Evolutionary conservation across 768 basidiomycete genomes (phyloP).

Genomic region (Leccinum barrowsii): DNA sequence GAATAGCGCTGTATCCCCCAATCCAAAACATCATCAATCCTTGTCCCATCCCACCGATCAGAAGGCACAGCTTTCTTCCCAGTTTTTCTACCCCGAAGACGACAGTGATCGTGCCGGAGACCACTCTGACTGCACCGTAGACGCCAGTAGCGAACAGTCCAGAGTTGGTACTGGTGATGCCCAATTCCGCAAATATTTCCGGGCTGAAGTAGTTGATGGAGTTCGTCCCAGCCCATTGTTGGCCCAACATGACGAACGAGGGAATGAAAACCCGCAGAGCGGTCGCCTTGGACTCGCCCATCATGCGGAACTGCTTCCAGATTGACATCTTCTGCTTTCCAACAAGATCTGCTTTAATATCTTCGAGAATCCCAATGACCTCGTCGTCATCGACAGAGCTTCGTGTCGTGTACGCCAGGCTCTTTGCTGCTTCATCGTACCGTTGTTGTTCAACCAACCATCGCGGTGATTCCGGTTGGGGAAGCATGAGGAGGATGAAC

Average conservation of each 20-base stretch:
- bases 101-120: constrained; percentile 39
- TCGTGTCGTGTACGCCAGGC: constrained; percentile 36
- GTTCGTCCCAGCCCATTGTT: constrained; percentile 52
- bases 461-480: constrained; percentile 55
- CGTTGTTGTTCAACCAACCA: constrained; percentile 50
- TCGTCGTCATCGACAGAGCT: constrained; percentile 31
- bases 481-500: constrained; percentile 43
- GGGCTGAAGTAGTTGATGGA: constrained; percentile 56
- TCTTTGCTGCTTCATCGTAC: constrained; percentile 38
- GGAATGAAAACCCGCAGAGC: constrained; percentile 44
- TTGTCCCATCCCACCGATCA: constrained; percentile 49
- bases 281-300: constrained; percentile 42
- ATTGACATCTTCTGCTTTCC: constrained; percentile 38
- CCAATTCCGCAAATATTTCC: constrained; percentile 45
- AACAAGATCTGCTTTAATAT: constrained; percentile 46
- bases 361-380: constrained; percentile 38
- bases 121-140: constrained; percentile 38
- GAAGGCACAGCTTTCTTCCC: constrained; percentile 47
- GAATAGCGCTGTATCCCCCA: constrained; percentile 33
- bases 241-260: constrained; percentile 44
- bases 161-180: constrained; percentile 40
- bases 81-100: constrained; percentile 45
- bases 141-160: constrained; percentile 50
- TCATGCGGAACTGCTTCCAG: constrained; percentile 36
- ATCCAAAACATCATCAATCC: constrained; percentile 38